Percentiles rank a stretch among this genome's conserved stretches.
Evolutionary conservation across 805 yeast species (phyloP).

Genomic region (Kuraishia hungarica): DNA sequence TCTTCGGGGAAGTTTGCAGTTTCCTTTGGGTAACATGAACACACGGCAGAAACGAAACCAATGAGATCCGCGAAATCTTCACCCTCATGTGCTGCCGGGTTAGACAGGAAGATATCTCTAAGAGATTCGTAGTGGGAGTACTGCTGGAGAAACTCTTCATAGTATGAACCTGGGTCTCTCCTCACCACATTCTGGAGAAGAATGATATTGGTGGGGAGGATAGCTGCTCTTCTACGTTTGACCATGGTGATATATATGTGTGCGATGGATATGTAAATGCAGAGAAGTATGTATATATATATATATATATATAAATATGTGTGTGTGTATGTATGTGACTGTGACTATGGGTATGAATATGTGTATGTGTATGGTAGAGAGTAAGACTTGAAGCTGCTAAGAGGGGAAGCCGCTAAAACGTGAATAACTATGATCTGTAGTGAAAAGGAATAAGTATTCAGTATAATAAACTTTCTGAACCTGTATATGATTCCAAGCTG

Average conservation of each 20-base stretch:
- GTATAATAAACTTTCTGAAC: too few relatives aligned
- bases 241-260: slow-evolving; percentile 38
- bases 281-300: too few relatives aligned
- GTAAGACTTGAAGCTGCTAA: too few relatives aligned
- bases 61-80: slow-evolving; percentile 75
- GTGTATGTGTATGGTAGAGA: too few relatives aligned
- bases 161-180: slow-evolving; percentile 89
- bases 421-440: too few relatives aligned
- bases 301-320: too few relatives aligned
- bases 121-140: slow-evolving; percentile 87
- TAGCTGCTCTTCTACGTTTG: slow-evolving; percentile 83
- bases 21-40: slow-evolving; percentile 82
- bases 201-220: slow-evolving; percentile 87
- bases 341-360: too few relatives aligned
- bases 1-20: slow-evolving; percentile 82
- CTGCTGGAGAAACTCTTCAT: slow-evolving; percentile 90
- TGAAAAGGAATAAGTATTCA: too few relatives aligned
- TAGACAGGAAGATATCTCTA: slow-evolving; percentile 75
- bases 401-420: too few relatives aligned
- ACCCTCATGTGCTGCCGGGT: slow-evolving; percentile 52
- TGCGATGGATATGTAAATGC: background rate
- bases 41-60: slow-evolving; percentile 89
- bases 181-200: slow-evolving; percentile 86
- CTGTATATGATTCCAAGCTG: too few relatives aligned
- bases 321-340: too few relatives aligned